These are phyloP conservation scores for Ganoderma lingzhi DNA, from an alignment of 1,284 basidiomycete species.

Conservation along the genomic window DNA sequence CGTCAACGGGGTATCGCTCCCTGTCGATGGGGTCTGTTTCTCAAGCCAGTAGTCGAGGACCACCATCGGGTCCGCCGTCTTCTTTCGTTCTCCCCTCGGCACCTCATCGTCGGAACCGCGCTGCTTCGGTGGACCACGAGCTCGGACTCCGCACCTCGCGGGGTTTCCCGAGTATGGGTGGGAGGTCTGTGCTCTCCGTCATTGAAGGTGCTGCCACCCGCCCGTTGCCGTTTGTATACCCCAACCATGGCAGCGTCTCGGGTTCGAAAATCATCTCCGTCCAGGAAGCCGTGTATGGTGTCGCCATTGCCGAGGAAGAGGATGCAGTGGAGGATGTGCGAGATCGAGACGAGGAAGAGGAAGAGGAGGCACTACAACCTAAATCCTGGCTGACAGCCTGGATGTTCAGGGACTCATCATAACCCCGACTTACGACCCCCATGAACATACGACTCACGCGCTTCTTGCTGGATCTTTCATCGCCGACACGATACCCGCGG, in stretches of 20 bases:
- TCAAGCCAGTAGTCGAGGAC: constrained; percentile 24
- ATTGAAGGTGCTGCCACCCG: constrained; percentile 44
- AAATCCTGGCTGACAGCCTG: constrained; percentile 69
- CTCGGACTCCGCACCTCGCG: constrained; percentile 47
- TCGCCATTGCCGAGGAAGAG: constrained; percentile 73
- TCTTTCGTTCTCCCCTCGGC: constrained; percentile 50
- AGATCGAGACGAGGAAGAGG: constrained; percentile 60
- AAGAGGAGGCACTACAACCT: constrained; percentile 50
- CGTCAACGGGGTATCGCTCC: constrained; percentile 16
- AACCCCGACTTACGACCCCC: constrained; percentile 24
- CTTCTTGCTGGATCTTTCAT: constrained; percentile 17
- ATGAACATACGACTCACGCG: constrained; percentile 22
- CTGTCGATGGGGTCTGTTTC: constrained; percentile 24
- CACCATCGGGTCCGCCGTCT: constrained; percentile 26
- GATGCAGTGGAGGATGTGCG: constrained; percentile 60
- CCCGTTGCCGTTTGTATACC: constrained; percentile 13
- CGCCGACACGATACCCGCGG: not conserved
- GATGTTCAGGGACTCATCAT: constrained; percentile 57
- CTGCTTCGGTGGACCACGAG: constrained; percentile 46
- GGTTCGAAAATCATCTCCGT: constrained; percentile 47
- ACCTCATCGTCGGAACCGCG: constrained; percentile 37
- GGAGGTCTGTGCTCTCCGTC: constrained; percentile 45
- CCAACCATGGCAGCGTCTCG: constrained; percentile 2
- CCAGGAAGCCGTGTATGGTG: constrained; percentile 67
- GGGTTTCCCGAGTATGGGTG: constrained; percentile 41